phyloP scores from a whole-genome alignment of 2,329 filamentous ascomycete species.

The Dactylellina parvicollis region DNA sequence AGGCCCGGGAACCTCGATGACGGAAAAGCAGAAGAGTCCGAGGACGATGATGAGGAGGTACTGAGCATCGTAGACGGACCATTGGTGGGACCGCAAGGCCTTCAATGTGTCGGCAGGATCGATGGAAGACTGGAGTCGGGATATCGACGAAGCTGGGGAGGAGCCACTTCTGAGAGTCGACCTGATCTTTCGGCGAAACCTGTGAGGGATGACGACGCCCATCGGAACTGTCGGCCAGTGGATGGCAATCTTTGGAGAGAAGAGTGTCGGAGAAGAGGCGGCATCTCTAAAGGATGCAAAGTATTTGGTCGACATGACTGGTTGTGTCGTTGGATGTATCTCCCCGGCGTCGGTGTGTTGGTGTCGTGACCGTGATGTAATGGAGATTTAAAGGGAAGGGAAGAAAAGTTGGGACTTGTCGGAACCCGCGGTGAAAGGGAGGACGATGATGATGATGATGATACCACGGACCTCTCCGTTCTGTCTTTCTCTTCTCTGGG shows the following conservation, averaged over 20 bases:
- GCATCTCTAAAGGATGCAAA: conserved; percentile 51
- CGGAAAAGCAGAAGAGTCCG: conserved; percentile 81
- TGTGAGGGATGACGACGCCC: conserved; percentile 54
- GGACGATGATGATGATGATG: conserved; percentile 3
- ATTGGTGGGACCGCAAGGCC: conserved; percentile 78
- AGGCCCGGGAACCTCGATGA: conserved; percentile 81
- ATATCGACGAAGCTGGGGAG: conserved; percentile 76
- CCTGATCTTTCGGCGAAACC: conserved; percentile 68
- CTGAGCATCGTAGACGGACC: conserved; percentile 84
- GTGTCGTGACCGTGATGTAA: conserved; percentile 11
- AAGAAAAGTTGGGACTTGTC: neutral
- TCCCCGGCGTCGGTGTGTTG: neutral
- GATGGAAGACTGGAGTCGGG: conserved; percentile 81
- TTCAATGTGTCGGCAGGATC: conserved; percentile 80
- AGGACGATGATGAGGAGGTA: conserved; percentile 79
- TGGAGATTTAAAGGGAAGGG: neutral
- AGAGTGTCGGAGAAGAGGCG: conserved; percentile 44
- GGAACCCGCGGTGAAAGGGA: conserved; percentile 11
- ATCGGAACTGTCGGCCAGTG: conserved; percentile 57
- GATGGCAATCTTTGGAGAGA: conserved; percentile 53
- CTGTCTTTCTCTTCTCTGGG: conserved; percentile 27
- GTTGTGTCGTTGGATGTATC: neutral
- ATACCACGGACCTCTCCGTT: conserved; percentile 16
- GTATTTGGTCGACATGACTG: conserved; percentile 44
- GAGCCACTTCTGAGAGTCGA: conserved; percentile 74